Evolutionary conservation across 257 asterid species (phyloP).

Genomic region (Paulownia fortunei): DNA sequence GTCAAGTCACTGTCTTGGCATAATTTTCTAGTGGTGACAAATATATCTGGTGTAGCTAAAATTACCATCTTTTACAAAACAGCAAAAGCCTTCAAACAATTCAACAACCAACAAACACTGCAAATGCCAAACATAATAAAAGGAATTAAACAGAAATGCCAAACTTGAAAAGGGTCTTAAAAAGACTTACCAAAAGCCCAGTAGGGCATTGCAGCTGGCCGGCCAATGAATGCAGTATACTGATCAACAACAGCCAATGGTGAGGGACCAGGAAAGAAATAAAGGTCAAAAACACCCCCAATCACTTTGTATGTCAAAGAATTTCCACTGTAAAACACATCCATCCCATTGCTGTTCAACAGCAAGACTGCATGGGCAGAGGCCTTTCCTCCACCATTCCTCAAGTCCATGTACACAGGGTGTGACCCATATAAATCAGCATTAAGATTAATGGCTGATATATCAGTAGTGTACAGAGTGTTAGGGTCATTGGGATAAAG

Average conservation of each 20-base stretch:
- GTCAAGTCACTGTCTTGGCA: conserved; percentile 6
- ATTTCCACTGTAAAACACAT: conserved; percentile 70
- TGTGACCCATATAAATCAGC: conserved; percentile 83
- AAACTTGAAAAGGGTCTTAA: background rate
- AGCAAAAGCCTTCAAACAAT: background rate
- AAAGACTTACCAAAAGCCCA: conserved; percentile 75
- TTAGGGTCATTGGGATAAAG: conserved; percentile 70
- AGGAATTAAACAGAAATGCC: background rate
- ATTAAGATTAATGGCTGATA: conserved; percentile 74
- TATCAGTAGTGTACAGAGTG: conserved; percentile 71
- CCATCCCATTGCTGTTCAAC: conserved; percentile 90
- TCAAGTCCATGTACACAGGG: conserved; percentile 83
- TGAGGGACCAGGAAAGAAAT: conserved; percentile 74
- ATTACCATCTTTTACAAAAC: background rate
- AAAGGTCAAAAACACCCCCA: conserved; percentile 85
- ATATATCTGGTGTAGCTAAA: background rate
- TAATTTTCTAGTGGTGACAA: background rate
- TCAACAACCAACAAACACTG: too few relatives aligned
- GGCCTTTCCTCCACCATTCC: conserved; percentile 56
- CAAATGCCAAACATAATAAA: background rate
- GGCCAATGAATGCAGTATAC: conserved; percentile 70
- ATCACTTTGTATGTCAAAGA: conserved; percentile 80
- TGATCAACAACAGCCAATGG: conserved; percentile 86
- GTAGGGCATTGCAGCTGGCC: conserved; percentile 93
- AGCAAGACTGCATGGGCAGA: conserved; percentile 76